phyloP scores from a whole-genome alignment of 345 rosid genomes.

The Eutrema yunnanense region DNA sequence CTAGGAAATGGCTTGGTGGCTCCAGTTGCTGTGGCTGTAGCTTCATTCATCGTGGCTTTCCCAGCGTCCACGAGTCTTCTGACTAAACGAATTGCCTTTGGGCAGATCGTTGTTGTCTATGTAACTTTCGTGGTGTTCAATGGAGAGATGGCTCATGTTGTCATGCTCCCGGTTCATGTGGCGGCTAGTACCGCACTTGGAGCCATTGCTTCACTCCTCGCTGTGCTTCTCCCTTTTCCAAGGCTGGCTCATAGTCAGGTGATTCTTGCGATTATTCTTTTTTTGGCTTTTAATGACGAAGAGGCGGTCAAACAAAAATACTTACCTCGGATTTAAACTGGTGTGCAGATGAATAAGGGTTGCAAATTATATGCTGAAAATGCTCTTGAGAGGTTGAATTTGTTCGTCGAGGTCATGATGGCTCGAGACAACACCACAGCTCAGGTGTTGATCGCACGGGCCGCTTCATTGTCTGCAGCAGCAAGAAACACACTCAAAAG shows the following conservation, averaged over 20 bases:
- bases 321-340: slow-evolving; percentile 5
- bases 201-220: slow-evolving; percentile 61
- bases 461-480: slow-evolving; percentile 31
- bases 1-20: slow-evolving; percentile 42
- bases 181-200: slow-evolving; percentile 70
- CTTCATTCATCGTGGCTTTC: slow-evolving; percentile 59
- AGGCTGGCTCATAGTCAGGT: slow-evolving; percentile 61
- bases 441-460: slow-evolving; percentile 34
- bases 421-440: slow-evolving; percentile 46
- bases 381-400: slow-evolving; percentile 48
- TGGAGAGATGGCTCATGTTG: slow-evolving; percentile 29
- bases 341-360: slow-evolving; percentile 38
- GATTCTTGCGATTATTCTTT: not conserved
- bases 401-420: slow-evolving; percentile 46
- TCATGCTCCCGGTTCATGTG: slow-evolving; percentile 52
- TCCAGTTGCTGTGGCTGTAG: slow-evolving; percentile 44
- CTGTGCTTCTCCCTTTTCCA: slow-evolving; percentile 68
- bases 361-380: slow-evolving; percentile 52
- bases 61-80: slow-evolving; percentile 56
- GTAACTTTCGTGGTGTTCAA: slow-evolving; percentile 49
- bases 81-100: slow-evolving; percentile 75
- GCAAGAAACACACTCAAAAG: slow-evolving; percentile 39
- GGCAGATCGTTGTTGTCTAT: slow-evolving; percentile 65
- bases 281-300: not conserved
- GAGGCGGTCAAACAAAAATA: not conserved